Percentiles rank a stretch among this genome's conserved stretches.
phyloP scores from a whole-genome alignment of 371 early-diverging fungal species.

The Apophysomyces trapeziformis region DNA sequence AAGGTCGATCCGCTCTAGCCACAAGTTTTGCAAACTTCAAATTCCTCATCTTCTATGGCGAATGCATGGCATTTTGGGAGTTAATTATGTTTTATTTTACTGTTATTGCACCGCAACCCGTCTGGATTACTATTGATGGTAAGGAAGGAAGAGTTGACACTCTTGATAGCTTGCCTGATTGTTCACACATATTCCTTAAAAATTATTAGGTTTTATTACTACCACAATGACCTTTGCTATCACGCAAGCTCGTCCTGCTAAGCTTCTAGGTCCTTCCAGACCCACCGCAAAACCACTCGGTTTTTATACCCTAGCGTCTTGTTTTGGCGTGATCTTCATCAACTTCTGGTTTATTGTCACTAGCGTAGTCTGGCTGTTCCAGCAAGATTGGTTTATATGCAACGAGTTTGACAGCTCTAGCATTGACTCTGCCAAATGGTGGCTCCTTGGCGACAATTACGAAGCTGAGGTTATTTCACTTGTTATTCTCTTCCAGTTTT shows the following conservation, averaged over 20 bases:
- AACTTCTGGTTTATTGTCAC: slow-evolving; percentile 64
- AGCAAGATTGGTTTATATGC: slow-evolving; percentile 73
- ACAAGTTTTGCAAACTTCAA: slow-evolving; percentile 79
- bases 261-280: slow-evolving; percentile 55
- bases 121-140: slow-evolving; percentile 82
- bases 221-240: slow-evolving; percentile 69
- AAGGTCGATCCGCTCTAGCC: slow-evolving; percentile 80
- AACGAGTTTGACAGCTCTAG: slow-evolving; percentile 72
- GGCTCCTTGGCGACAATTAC: slow-evolving; percentile 80
- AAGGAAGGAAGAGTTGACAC: background rate
- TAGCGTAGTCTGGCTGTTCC: slow-evolving; percentile 62
- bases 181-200: background rate
- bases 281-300: slow-evolving; percentile 78
- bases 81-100: slow-evolving; percentile 76
- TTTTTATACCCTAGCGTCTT: slow-evolving; percentile 65
- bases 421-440: slow-evolving; percentile 73
- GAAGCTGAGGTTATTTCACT: slow-evolving; percentile 70
- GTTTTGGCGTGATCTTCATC: slow-evolving; percentile 69
- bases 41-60: slow-evolving; percentile 80
- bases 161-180: background rate
- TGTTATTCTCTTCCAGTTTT: slow-evolving; percentile 65
- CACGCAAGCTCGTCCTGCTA: slow-evolving; percentile 68
- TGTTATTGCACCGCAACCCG: slow-evolving; percentile 58
- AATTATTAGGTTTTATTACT: slow-evolving; percentile 43
- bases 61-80: slow-evolving; percentile 73